phyloP scores from a whole-genome alignment of 768 basidiomycete species.

The Exidia glandulosa region DNA sequence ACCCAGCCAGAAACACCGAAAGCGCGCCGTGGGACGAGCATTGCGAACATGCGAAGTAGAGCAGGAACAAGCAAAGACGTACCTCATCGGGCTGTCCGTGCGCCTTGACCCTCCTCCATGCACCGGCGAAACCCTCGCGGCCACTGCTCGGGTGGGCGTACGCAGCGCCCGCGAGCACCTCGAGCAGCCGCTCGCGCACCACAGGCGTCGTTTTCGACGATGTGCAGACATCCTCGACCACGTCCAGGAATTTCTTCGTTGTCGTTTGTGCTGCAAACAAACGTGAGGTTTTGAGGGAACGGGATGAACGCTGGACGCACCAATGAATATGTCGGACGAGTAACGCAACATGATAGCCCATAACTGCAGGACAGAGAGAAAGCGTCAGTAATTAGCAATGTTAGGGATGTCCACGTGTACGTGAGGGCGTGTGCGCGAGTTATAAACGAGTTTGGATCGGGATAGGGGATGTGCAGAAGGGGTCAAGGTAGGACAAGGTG shows the following conservation, averaged over 20 bases:
- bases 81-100: constrained; percentile 74
- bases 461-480: no score
- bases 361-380: no score
- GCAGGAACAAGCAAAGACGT: no score
- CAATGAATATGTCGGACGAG: constrained; percentile 57
- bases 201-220: constrained; percentile 62
- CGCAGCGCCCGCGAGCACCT: constrained; percentile 74
- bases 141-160: constrained; percentile 32
- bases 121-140: constrained; percentile 48
- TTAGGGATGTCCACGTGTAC: no score
- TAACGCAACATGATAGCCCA: constrained; percentile 90
- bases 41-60: neutral
- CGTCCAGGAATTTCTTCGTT: constrained; percentile 68
- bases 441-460: neutral
- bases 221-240: constrained; percentile 62
- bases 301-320: constrained; percentile 16
- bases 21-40: no score
- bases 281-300: neutral
- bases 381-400: no score
- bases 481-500: neutral
- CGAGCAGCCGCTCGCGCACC: constrained; percentile 66
- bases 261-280: constrained; percentile 40
- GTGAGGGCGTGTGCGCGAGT: no score
- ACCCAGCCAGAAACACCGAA: no score
- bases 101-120: constrained; percentile 77